Percentiles rank a stretch among this genome's conserved stretches.
These are phyloP conservation scores for Botryosphaeria dothidea DNA, from an alignment of 2,329 filamentous ascomycete species.

Conservation along the genomic window DNA sequence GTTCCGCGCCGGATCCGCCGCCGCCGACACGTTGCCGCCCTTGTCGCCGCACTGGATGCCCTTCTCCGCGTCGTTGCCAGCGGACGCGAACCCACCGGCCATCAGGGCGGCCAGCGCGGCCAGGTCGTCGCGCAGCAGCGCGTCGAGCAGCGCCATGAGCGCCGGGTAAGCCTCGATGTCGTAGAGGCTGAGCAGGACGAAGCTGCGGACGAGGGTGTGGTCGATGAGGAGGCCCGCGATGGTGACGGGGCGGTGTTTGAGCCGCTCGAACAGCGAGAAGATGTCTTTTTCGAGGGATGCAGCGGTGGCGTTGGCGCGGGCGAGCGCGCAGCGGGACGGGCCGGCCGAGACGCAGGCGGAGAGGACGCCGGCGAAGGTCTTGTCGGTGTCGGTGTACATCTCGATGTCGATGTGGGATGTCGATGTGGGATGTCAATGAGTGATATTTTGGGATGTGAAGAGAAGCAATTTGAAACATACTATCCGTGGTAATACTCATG, in stretches of 20 bases:
- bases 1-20: background rate
- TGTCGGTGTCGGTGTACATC: constrained; percentile 41
- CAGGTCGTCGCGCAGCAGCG: background rate
- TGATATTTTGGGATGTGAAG: no score
- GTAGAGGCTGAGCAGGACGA: background rate
- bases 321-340: constrained; percentile 40
- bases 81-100: background rate
- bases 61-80: background rate
- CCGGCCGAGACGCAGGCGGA: constrained; percentile 46
- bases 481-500: constrained; percentile 50
- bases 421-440: no score
- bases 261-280: constrained; percentile 33
- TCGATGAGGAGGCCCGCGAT: constrained; percentile 43
- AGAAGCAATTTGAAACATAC: no score
- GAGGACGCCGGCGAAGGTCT: constrained; percentile 45
- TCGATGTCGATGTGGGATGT: background rate
- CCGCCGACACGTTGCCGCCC: background rate
- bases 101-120: background rate
- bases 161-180: background rate
- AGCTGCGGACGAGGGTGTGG: constrained; percentile 25
- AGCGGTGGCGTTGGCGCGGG: constrained; percentile 31
- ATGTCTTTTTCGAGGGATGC: constrained; percentile 35
- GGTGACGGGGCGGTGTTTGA: constrained; percentile 43
- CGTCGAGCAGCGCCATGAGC: background rate
- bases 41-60: constrained; percentile 3